Evolutionary conservation across 345 rosid species (phyloP), one percentile per base, ranked within the genome.

Genomic region (Ailanthus altissimus): DNA sequence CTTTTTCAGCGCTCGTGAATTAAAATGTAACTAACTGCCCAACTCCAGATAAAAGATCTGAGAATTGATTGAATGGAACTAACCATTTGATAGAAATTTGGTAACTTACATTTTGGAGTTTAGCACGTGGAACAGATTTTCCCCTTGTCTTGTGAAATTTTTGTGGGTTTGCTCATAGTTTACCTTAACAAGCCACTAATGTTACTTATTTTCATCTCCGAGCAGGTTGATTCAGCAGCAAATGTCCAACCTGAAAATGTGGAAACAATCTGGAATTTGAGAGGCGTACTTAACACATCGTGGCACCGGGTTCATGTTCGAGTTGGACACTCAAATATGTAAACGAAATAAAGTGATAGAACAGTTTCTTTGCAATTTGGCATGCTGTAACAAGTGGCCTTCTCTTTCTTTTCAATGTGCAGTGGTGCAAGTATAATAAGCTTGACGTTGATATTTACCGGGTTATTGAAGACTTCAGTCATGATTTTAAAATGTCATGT

Each of bases 201-300:
- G 53, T 57, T 53, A 63, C 18, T 54, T 63, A 20, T 20, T 59
- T 71, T 46, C 40, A 6, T 50, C 62, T 75, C 6, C 81, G 74
- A 43, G 72, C 87, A 93, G 99, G 97, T 91, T 76, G 98, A 93
- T 80, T 80, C 91, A 18, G 97, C 98, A 26, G 97, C 94, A 25
- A 96, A 96, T 80, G 92, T 96, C 67, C 99, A 96, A 75, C 99
- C 98, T 11, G 93, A 90, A 80, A 84, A 81, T 50, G 97, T 91
- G 83, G 92, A 88, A 81, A 87, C 86, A 50, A 86, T 96, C 36
- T 96, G 98, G 97, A 96, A 96, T 86, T 85, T 93, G 84, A 89
- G 97, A 86, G 99, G 98, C 49, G 86, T 93, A 64, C 88, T 93
- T 57, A 96, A 96, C 82, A 94, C 97, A 13, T 93, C 98, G 56